Evolutionary conservation across 139 green algal genomes (phyloP), one percentile per base, ranked within the genome.

Genomic region (Chlamydomonas urium): DNA sequence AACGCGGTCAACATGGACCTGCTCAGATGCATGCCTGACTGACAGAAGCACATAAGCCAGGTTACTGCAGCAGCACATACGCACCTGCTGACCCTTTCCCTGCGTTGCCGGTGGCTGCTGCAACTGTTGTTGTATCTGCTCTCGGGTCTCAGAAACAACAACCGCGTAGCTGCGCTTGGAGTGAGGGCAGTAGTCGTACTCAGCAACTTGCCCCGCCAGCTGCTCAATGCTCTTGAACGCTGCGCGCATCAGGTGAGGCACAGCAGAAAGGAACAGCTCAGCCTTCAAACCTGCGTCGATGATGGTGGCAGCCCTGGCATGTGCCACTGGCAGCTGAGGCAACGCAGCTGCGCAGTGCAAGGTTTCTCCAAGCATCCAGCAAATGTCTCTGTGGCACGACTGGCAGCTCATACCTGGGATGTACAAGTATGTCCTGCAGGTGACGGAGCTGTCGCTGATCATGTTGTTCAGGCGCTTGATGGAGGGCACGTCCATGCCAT

Each of bases 401-500:
- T 14, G 14, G 8, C 42, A 50, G 10, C 10, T 63, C n/a, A n/a
- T 63, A 63, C 53, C 53, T 63, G 53, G 53, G 17, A 63, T 21
- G 29, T 32, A 63, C 6, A 63, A 10, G 53, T 10, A 32, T 8
- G 19, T 8, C 10, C 53, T 14, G 19, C 10, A 63, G 53, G 53
- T 8, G 10, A 63, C 17, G 10, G 53, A 63, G 26, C 29, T 8
- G 53, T 63, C 53, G 29, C 17, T 34, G 10, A 63, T 63, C 26
- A 63, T 63, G 53, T 21, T 63, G 19, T 63, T 63, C 6, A 63
- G 53, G 21, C 53, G 10, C 53, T 63, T 63, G 53, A 63, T 31
- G 53, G 53, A 31, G 6, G 53, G 21, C n/a, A 63, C 6, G 53
- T 63, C 53, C 29, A 14, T 21, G 21, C 53, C 53, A 17, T 26